Conservation (phyloP, 2,329 filamentous ascomycete species). For the Trichoderma sp. region DNA sequence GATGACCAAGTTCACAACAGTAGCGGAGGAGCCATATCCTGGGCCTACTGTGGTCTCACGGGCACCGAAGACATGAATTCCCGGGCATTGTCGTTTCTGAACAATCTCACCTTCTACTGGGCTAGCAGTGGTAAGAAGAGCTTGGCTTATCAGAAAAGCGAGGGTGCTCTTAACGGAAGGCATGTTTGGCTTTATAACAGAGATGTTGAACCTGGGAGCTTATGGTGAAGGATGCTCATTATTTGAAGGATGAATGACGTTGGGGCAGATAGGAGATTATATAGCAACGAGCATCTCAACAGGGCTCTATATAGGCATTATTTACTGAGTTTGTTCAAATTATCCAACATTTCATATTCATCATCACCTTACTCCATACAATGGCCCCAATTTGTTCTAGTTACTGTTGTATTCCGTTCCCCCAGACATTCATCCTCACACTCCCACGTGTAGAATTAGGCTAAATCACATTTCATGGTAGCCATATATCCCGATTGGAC, state of each 20-base stretch:
- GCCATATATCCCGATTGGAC: not conserved
- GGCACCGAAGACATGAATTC: constrained; percentile 46
- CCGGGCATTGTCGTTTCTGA: constrained; percentile 19
- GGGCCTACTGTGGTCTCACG: constrained; percentile 49
- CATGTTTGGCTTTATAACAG: not conserved
- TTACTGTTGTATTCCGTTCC: not conserved
- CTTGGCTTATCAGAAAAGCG: not conserved
- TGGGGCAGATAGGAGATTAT: not conserved
- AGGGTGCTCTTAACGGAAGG: not conserved
- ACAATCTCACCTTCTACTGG: not conserved
- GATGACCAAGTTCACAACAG: constrained; percentile 50
- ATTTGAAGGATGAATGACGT: not conserved
- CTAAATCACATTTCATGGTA: not conserved
- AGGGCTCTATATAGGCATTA: not conserved
- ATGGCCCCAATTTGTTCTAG: not conserved
- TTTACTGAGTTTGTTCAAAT: not conserved
- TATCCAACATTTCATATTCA: not conserved
- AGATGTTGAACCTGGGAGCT: not conserved
- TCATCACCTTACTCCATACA: not conserved
- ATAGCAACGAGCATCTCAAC: not conserved
- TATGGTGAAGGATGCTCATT: not conserved
- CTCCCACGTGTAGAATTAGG: not conserved
- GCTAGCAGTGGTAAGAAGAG: not conserved
- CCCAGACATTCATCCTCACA: not conserved
- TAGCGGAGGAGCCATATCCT: constrained; percentile 51